These are phyloP conservation scores for Sordariomycetes sp. DNA, from an alignment of 2,329 filamentous ascomycete genomes.

Conservation along the genomic window DNA sequence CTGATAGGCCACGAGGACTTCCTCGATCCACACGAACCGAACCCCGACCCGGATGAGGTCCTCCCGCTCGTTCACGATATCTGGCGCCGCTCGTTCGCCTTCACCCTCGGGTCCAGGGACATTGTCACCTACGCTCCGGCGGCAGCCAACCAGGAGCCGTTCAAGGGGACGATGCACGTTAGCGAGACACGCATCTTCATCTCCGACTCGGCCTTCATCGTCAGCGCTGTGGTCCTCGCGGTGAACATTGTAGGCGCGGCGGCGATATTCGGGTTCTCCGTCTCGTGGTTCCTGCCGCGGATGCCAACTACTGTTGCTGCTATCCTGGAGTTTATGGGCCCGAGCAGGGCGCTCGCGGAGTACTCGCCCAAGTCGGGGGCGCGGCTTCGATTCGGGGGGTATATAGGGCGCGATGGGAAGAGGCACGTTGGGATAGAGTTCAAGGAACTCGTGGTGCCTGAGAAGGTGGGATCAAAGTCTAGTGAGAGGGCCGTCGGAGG, in stretches of 20 bases:
- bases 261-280: conserved; percentile 24
- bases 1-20: too few relatives aligned
- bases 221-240: conserved; percentile 26
- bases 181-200: conserved; percentile 32
- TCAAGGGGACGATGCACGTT: conserved; percentile 9
- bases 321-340: conserved; percentile 30
- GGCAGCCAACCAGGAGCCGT: accelerated
- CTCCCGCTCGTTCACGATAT: conserved; percentile 9
- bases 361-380: conserved; percentile 6
- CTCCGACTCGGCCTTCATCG: conserved; percentile 26
- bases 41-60: conserved; percentile 11
- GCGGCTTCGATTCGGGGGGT: conserved; percentile 34
- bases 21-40: conserved; percentile 14
- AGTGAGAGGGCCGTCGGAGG: background rate
- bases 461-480: too few relatives aligned
- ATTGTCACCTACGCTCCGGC: conserved; percentile 26
- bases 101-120: conserved; percentile 15
- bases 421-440: conserved; percentile 38
- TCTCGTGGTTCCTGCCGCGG: conserved; percentile 28
- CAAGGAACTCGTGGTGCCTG: conserved; percentile 22
- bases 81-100: conserved; percentile 13
- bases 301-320: conserved; percentile 38
- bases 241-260: conserved; percentile 28
- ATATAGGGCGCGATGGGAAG: conserved; percentile 29
- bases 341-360: conserved; percentile 23